Base-by-base conservation (phyloP, 805 yeast species). In the Wickerhamiella vanderwaltii region DNA sequence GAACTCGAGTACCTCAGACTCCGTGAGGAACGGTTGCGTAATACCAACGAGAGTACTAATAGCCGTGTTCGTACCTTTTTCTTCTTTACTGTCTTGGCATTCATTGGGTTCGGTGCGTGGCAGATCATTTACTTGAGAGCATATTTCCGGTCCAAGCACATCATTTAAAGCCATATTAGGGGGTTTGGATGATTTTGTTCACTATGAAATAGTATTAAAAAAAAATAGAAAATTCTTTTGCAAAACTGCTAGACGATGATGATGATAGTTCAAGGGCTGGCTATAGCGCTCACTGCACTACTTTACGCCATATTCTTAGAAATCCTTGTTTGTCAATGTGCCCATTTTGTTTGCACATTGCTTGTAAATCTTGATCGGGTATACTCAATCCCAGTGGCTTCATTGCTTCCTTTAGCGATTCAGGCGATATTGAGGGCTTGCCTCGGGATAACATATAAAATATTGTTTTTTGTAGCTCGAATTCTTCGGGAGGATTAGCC, bases 41-140 rank as follows among this genome's bases (percentile, higher is more conserved):
- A 91, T 61, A 91, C 98, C 39, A 91, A 91, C 64, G 98, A 91
- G 68, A 79, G 93, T 32, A 91, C 98, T 39, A 91, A 91, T 65
- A 71, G 79, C 52, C 78, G 98, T 60, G 95, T 88, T 45, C 79
- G 85, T 66, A 77, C 79, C 65, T 91, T 91, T 61, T 83, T 94
- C 12, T 53, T 82, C 24, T 55, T 77, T 35, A 74, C 85, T 46
- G 69, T 86, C 45, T 23, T 79, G 29, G 69, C 85, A 28, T 72
- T 91, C 59, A 58, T 85, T 40, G 74, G 75, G 19, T 74, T 91
- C 53, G 95, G 96, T 38, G 77, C 71, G 29, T 88, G 96, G 94
- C 97, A 91, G 70, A 71, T 91, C 51, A 74, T 76, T 53, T 91
- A 91, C 65, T 72, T 91, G 65, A 79, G 95, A 67, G 79, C 82